Evolutionary conservation across 208 protist genomes (phyloP), one percentile per base, ranked within the genome.

Genomic region (Acanthamoeba divionensis): DNA sequence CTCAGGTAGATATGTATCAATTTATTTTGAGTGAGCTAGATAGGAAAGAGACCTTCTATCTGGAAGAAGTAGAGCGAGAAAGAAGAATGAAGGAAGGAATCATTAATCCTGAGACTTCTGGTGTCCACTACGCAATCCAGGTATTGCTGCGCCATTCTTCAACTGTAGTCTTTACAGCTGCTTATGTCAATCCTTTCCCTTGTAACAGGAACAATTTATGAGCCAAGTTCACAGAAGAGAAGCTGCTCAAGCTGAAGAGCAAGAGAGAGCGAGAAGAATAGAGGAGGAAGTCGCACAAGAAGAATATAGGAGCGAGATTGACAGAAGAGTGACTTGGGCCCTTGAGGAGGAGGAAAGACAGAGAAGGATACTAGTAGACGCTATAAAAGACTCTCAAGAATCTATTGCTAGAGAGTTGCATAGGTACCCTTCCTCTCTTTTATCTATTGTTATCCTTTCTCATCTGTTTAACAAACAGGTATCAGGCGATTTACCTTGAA

Each of bases 141-240:
- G n/a, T n/a, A n/a, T n/a, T n/a, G n/a, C n/a, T n/a, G n/a, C n/a
- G n/a, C n/a, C n/a, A n/a, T n/a, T n/a, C n/a, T n/a, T n/a, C n/a
- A n/a, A n/a, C n/a, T n/a, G n/a, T n/a, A n/a, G n/a, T n/a, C n/a
- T n/a, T n/a, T n/a, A n/a, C n/a, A n/a, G n/a, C n/a, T n/a, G n/a
- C n/a, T n/a, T n/a, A n/a, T n/a, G n/a, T n/a, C n/a, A n/a, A n/a
- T n/a, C n/a, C n/a, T n/a, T n/a, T n/a, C n/a, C n/a, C n/a, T n/a
- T n/a, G n/a, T n/a, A n/a, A n/a, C n/a, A n/a, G 71, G 71, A 82
- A 10, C 71, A 82, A 50, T 82, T 82, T 50, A 82, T 82, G 71
- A 57, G 71, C 71, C 48, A 62, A 5, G 71, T 82, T 18, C 71
- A 82, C 8, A 44, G 71, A 44, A 54, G 41, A 29, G 71, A 82